phyloP scores from a whole-genome alignment of 2,329 filamentous ascomycete species.

The Pezicula carpinea region DNA sequence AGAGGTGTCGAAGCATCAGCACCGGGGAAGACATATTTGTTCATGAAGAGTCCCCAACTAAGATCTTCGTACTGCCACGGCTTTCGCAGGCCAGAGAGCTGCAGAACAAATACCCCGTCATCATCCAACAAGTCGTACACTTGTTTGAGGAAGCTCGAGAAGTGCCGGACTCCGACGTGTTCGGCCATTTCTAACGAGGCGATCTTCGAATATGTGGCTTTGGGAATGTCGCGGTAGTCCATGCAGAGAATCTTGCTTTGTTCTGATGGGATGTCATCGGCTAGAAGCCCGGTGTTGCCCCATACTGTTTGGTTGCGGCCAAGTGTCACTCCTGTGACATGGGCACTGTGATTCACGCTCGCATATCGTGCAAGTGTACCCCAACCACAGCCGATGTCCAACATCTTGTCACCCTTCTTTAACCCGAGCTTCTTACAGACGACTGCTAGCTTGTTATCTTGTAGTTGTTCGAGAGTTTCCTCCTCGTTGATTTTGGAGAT shows the following conservation, averaged over 20 bases:
- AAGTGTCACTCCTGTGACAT: conserved; percentile 69
- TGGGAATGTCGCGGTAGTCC: conserved; percentile 64
- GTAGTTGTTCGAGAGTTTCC: conserved; percentile 30
- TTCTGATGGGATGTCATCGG: conserved; percentile 53
- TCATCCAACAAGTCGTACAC: conserved; percentile 68
- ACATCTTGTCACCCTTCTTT: conserved; percentile 54
- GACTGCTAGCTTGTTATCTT: conserved; percentile 53
- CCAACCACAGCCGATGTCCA: conserved; percentile 67
- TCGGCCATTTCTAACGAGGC: conserved; percentile 72
- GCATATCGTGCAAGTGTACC: conserved; percentile 68
- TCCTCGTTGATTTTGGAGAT: conserved; percentile 25
- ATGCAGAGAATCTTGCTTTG: conserved; percentile 64
- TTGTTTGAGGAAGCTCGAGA: conserved; percentile 57
- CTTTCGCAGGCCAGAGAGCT: conserved; percentile 66
- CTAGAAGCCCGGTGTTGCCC: conserved; percentile 62
- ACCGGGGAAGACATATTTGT: conserved; percentile 72
- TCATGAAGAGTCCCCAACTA: conserved; percentile 72
- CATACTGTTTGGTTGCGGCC: conserved; percentile 68
- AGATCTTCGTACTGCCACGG: conserved; percentile 70
- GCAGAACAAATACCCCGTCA: conserved; percentile 66
- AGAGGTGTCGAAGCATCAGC: conserved; percentile 67
- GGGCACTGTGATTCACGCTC: conserved; percentile 66
- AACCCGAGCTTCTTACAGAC: conserved; percentile 65
- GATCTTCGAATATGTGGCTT: conserved; percentile 63
- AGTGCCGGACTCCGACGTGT: conserved; percentile 66